phyloP scores from a whole-genome alignment of 2,329 filamentous ascomycete species.

The Ophiocordyceps camponoti-saundersi region DNA sequence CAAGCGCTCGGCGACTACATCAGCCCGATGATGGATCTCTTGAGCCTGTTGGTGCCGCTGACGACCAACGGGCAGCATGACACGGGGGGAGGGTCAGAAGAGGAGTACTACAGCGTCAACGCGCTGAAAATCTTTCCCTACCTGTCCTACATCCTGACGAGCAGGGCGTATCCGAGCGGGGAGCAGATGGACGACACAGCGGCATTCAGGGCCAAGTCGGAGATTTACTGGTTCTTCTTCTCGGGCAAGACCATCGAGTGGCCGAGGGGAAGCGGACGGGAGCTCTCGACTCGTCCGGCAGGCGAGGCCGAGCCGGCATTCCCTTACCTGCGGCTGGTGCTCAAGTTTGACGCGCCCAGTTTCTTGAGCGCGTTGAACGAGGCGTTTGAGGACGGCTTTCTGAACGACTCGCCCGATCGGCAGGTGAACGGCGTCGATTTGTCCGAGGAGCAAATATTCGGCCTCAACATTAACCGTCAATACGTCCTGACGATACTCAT shows the following conservation, averaged over 20 bases:
- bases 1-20: slow-evolving; percentile 78
- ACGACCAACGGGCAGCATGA: slow-evolving; percentile 35
- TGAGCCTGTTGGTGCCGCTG: slow-evolving; percentile 48
- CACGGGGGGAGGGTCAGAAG: slow-evolving; percentile 35
- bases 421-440: slow-evolving; percentile 38
- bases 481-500: slow-evolving; percentile 83
- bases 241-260: slow-evolving; percentile 63
- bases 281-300: slow-evolving; percentile 42
- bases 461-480: slow-evolving; percentile 68
- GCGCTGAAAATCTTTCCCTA: slow-evolving; percentile 91
- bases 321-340: slow-evolving; percentile 65
- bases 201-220: slow-evolving; percentile 62
- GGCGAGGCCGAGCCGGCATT: slow-evolving; percentile 55
- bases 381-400: slow-evolving; percentile 85
- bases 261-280: slow-evolving; percentile 46
- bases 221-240: slow-evolving; percentile 88
- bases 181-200: slow-evolving; percentile 55
- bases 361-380: slow-evolving; percentile 94
- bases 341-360: slow-evolving; percentile 78
- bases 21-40: slow-evolving; percentile 72
- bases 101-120: slow-evolving; percentile 47
- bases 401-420: slow-evolving; percentile 63
- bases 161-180: slow-evolving; percentile 80
- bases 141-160: slow-evolving; percentile 77
- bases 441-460: slow-evolving; percentile 49